A percentile compares a stretch with the other conserved stretches of the same genome.
Evolutionary conservation across 768 basidiomycete species (phyloP).

Genomic region (Suillus weaverae): DNA sequence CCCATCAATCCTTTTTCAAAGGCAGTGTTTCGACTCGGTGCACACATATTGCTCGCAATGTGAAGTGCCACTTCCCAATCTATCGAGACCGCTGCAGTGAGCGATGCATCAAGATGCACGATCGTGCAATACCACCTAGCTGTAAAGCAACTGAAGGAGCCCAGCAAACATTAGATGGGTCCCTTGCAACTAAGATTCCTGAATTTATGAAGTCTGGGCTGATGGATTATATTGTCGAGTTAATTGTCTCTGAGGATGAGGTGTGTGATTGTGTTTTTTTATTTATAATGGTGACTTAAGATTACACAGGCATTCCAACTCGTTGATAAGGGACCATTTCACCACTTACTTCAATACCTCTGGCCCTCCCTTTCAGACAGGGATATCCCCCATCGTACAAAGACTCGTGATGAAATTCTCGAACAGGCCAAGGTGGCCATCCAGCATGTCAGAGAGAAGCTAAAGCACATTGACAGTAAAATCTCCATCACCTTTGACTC

Average conservation of each 20-base stretch:
- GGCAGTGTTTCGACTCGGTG: too few species aligned
- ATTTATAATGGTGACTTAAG: neutral
- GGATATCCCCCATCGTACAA: neutral
- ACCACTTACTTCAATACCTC: neutral
- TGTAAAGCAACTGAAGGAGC: neutral
- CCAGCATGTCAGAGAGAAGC: neutral
- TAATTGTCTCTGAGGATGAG: too few species aligned
- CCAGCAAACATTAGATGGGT: neutral
- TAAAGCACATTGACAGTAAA: neutral
- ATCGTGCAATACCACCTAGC: neutral
- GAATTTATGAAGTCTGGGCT: neutral
- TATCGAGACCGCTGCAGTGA: neutral
- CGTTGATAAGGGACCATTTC: neutral
- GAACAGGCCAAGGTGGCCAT: neutral
- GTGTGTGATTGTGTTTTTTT: neutral
- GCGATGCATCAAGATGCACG: neutral
- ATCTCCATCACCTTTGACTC: constrained; percentile 17
- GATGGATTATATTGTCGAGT: neutral
- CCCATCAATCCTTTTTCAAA: neutral
- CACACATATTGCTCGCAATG: neutral
- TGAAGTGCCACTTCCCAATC: neutral
- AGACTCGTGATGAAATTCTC: neutral
- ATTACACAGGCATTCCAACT: neutral
- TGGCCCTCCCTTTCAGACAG: neutral
- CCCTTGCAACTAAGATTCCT: neutral